Conservation (phyloP, 257 asterid species). For the Plantago major region DNA sequence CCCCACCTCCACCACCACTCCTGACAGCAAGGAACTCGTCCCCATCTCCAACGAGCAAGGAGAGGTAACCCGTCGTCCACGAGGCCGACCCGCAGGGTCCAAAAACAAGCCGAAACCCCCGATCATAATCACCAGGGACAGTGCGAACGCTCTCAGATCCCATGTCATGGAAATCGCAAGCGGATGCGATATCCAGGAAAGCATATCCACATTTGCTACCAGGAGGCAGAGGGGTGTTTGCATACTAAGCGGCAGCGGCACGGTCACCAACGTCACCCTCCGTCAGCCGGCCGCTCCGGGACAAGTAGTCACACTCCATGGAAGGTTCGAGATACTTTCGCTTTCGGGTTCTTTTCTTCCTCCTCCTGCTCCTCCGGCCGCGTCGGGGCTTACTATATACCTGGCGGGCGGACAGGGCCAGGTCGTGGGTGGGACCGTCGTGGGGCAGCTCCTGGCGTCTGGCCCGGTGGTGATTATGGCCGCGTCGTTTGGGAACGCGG, state of each 20-base stretch:
- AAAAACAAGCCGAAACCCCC: conserved; percentile 58
- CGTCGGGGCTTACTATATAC: conserved; percentile 38
- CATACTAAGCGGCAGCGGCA: conserved; percentile 43
- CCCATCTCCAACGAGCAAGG: conserved; percentile 18
- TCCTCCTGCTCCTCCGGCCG: conserved; percentile 46
- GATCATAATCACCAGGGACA: conserved; percentile 49
- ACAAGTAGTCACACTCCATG: conserved; percentile 39
- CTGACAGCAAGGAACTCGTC: conserved; percentile 23
- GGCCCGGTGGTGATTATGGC: conserved; percentile 58
- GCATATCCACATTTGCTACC: conserved; percentile 45
- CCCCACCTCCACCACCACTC: conserved; percentile 5
- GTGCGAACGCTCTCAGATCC: conserved; percentile 51
- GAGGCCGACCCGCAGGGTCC: conserved; percentile 46
- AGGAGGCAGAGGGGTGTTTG: conserved; percentile 52
- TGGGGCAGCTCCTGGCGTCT: conserved; percentile 42
- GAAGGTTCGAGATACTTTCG: conserved; percentile 49
- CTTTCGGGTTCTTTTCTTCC: conserved; percentile 54
- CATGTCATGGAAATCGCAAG: conserved; percentile 47
- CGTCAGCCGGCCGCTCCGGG: conserved; percentile 43
- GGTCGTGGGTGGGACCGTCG: conserved; percentile 46
- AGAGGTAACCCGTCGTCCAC: conserved; percentile 38
- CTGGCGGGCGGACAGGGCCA: conserved; percentile 51
- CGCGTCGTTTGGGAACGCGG: conserved; percentile 49
- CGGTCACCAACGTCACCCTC: conserved; percentile 45
- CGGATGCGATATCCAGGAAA: conserved; percentile 41